Conservation (phyloP, 331 rosid genomes). For the Arachis monticola region DNA sequence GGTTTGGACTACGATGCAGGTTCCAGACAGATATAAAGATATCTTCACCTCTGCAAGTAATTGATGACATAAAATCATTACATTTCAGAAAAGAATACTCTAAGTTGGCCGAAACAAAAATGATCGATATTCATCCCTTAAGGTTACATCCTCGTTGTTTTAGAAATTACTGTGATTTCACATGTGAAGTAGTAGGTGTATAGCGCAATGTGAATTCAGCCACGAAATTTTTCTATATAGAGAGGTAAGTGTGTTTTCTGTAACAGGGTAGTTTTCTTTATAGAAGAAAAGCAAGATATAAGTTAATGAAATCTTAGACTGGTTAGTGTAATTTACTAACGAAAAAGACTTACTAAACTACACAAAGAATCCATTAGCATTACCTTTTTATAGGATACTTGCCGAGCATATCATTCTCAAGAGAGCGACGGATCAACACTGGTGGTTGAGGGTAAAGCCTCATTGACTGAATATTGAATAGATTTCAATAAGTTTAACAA, state of each 20-base stretch:
- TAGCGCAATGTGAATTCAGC: not conserved
- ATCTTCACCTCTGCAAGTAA: constrained; percentile 82
- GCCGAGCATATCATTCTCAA: constrained; percentile 78
- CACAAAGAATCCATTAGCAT: constrained; percentile 23
- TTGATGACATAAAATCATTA: constrained; percentile 22
- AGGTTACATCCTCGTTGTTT: constrained; percentile 7
- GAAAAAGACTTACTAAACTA: not conserved
- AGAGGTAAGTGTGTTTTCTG: not conserved
- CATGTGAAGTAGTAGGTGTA: not conserved
- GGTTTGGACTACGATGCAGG: constrained; percentile 82
- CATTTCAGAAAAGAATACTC: constrained; percentile 29
- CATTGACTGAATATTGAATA: constrained; percentile 61
- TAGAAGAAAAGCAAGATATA: not conserved
- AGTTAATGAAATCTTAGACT: constrained; percentile 7
- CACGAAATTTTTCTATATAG: not conserved
- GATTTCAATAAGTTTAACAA: constrained; percentile 13
- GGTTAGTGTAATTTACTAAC: constrained; percentile 24
- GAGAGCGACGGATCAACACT: constrained; percentile 90
- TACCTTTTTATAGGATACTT: constrained; percentile 83
- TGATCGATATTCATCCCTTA: not conserved
- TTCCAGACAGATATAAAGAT: constrained; percentile 93
- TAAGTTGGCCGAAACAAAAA: not conserved
- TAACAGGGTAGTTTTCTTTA: not conserved
- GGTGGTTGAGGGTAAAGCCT: constrained; percentile 99
- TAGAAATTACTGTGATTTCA: constrained; percentile 30